Evolutionary conservation across 2,329 filamentous ascomycete genomes (phyloP), one percentile per base, ranked within the genome.

Genomic region (Stemphylium vesicarium): DNA sequence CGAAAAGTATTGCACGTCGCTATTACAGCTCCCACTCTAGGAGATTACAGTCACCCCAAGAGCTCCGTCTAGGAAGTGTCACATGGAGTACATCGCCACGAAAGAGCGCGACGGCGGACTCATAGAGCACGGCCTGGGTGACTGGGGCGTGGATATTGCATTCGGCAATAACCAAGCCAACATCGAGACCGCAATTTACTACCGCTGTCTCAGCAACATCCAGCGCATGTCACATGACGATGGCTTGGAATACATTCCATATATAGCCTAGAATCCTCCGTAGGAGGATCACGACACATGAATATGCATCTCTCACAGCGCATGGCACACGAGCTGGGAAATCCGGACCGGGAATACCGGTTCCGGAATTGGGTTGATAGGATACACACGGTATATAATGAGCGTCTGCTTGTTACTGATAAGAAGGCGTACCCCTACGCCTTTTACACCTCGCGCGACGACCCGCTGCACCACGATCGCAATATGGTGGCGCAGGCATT

Each of bases 131-230:
- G 78, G 77, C 0, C 70, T 79, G 0, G 77, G 78, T 4, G 77
- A 80, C 38, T 79, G 78, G 77, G 77, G 77, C 3, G 70, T 75
- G 2, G 74, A 75, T 24, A 79, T 79, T 31, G 78, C 78, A 0
- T 78, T 72, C 40, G 78, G 77, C 3, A 79, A 79, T 49, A 73
- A 76, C 36, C 77, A 79, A 62, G 77, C 77, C 35, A 79, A 79
- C 55, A 79, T 79, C 16, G 78, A 79, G 55, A 79, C 78, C 5
- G 77, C 77, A 0, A 67, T 79, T 9, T 79, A 79, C 62, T 77
- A 78, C 58, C 69, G 76, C 38, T 79, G 47, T 20, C 32, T 43
- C 12, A 39, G 47, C 15, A 66, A 67, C 39, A 63, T 66, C n/a
- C 66, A 73, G 13, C 72, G 72, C 39, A 78, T 78, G 71, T 74